phyloP scores from a whole-genome alignment of 2,329 filamentous ascomycete genomes.

The Thelonectria rubi region DNA sequence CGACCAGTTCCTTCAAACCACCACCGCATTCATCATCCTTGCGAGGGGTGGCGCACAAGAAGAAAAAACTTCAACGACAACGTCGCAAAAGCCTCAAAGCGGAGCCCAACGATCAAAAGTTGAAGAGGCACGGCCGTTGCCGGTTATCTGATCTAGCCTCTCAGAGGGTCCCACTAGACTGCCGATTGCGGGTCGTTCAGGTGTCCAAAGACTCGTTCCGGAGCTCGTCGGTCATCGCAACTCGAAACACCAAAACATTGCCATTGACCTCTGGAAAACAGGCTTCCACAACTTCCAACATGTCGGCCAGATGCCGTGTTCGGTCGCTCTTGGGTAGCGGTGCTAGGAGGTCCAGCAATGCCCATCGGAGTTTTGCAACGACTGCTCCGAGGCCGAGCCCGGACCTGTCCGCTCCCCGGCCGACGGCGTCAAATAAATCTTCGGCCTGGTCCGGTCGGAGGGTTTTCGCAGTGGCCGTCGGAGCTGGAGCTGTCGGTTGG shows the following conservation, averaged over 20 bases:
- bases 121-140: conserved; percentile 6
- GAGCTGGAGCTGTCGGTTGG: conserved; percentile 54
- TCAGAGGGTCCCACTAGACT: conserved; percentile 17
- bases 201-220: conserved; percentile 14
- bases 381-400: conserved; percentile 20
- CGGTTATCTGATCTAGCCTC: conserved; percentile 24
- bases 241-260: background rate
- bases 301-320: conserved; percentile 30
- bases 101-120: conserved; percentile 9
- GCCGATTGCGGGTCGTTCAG: conserved; percentile 21
- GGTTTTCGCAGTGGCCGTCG: conserved; percentile 51
- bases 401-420: conserved; percentile 17
- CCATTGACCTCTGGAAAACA: background rate
- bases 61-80: conserved; percentile 10
- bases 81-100: conserved; percentile 26
- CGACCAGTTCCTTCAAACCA: conserved; percentile 14
- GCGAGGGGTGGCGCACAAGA: conserved; percentile 11
- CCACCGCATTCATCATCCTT: background rate
- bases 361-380: conserved; percentile 28
- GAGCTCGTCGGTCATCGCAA: conserved; percentile 3
- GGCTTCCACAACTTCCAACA: conserved; percentile 17
- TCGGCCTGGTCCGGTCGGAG: conserved; percentile 44
- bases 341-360: conserved; percentile 17
- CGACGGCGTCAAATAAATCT: conserved; percentile 15
- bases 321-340: conserved; percentile 33